Percentiles rank a stretch among this genome's conserved stretches.
Conservation (phyloP, 1,284 basidiomycete genomes). For the Naganishia sp. region DNA sequence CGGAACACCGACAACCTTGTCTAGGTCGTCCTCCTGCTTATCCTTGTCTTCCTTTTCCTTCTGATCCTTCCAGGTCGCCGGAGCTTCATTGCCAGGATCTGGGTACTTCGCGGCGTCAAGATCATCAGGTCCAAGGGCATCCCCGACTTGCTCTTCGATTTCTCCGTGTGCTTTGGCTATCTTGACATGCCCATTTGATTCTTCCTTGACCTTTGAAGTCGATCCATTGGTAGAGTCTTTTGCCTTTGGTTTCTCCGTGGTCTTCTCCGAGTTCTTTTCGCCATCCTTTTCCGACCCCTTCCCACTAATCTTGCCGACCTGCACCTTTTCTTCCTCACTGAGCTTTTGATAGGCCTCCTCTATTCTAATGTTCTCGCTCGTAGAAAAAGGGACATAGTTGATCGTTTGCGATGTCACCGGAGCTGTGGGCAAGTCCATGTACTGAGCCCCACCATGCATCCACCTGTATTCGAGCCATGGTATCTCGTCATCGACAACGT, state of each 20-base stretch:
- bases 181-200: conserved; percentile 7
- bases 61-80: conserved; percentile 34
- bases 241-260: conserved; percentile 60
- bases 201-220: conserved; percentile 18
- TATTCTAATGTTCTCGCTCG: conserved; percentile 45
- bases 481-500: conserved; percentile 14
- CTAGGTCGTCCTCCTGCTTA: conserved; percentile 45
- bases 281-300: conserved; percentile 29
- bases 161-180: conserved; percentile 29
- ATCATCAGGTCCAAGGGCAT: conserved; percentile 7
- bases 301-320: conserved; percentile 26
- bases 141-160: conserved; percentile 13
- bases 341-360: conserved; percentile 63
- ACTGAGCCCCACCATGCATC: conserved; percentile 53
- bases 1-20: conserved; percentile 48
- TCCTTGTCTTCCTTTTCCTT: conserved; percentile 40
- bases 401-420: conserved; percentile 47
- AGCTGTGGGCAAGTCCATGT: conserved; percentile 49
- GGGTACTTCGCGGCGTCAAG: conserved; percentile 58
- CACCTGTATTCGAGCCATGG: conserved; percentile 47
- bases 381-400: conserved; percentile 61
- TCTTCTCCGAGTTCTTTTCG: conserved; percentile 57
- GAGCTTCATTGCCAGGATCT: conserved; percentile 38
- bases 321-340: conserved; percentile 52
- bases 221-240: not conserved